Evolutionary conservation across 2,329 filamentous ascomycete genomes (phyloP), one percentile per base, ranked within the genome.

Genomic region (Aspergillus intermedius): DNA sequence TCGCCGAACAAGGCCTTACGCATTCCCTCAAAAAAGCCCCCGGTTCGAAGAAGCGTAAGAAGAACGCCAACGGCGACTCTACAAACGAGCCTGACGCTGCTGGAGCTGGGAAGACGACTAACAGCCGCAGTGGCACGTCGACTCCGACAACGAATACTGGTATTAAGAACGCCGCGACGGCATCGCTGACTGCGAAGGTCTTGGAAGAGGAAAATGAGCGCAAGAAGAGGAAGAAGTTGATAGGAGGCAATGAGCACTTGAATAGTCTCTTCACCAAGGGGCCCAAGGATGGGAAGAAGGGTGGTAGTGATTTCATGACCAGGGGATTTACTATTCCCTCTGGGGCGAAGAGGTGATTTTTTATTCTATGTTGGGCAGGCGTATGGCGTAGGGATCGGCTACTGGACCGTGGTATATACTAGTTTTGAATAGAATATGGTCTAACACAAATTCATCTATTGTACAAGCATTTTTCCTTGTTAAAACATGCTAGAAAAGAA

Each of bases 101-200:
- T 15, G 48, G 51, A 12, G 2, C 15, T 44, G 19, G 22, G 4
- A 51, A 53, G 35, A 49, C 49, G 35, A 46, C 50, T 54, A 60
- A 46, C 3, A 60, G 56, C 50, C 59, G 56, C 21, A 66, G 62
- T 51, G 60, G 59, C 42, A 60, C 62, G 45, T 57, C 66, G 3
- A 73, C 64, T 0, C 56, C 64, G 17, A 65, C 66, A 1, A 54
- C 69, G 4, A 47, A 32, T n/a, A 17, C 37, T 46, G 82, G 85
- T 9, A 95, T 97, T 67, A 95, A 95, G 66, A 95, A 97, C 59
- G 76, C 88, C 0, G 80, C 88, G 48, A 93, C 93, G 0, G 91
- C 91, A 0, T 86, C 83, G 3, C 71, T 98, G 40, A 95, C 91
- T 0, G 87, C 87, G 0, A 90, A 84, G 58, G 91, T 98, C 0